Base-by-base conservation (phyloP, 2,329 filamentous ascomycete genomes). In the Ascochyta clinopodiicola region DNA sequence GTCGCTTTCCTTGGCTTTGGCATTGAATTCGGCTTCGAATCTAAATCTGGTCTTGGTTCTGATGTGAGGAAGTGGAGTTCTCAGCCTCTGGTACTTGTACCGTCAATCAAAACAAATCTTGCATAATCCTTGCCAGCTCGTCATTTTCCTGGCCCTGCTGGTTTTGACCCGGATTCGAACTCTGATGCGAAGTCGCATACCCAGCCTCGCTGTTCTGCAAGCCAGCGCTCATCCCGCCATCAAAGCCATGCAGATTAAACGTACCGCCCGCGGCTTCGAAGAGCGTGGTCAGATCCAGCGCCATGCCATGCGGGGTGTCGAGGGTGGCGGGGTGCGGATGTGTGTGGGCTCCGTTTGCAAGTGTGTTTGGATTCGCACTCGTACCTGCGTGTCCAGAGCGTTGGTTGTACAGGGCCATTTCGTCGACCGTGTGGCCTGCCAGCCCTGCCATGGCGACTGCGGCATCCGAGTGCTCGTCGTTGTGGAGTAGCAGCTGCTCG, bases 371-470 rank as follows among this genome's bases (percentile, higher is more conserved):
- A 31, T 15, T 31, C 10, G 29, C 29, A 31, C 12, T 31, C 12
- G 29, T 3, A 31, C 12, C 12, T 4, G 29, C 12, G 9, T 29
- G 25, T 29, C 25, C 25, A 29, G 25, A 8, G 29, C 29, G 29
- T 6, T 31, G 29, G n/a, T 35, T 35, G 32, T 35, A 85, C 21
- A 85, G 68, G 0, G 82, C 78, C 55, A 84, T 72, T 52, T 84
- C 82, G 53, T 87, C 84, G 15, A 87, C 82, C 25, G 81, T 80
- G 66, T 88, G 84, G 6, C 86, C 86, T 2, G 86, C 86, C 17
- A 88, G 75, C 1, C 85, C 85, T 9, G 85, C 86, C 86, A 88
- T 88, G 8, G 86, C 85, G 5, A 88, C 83, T 1, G 86, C 86
- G 3, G 86, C 86, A 21, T 81, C 82, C 2, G 84, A 86, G 66